Evolutionary conservation across 495 filamentous ascomycete genomes (phyloP), one percentile per base, ranked within the genome.

Genomic region (Neurospora sp.): DNA sequence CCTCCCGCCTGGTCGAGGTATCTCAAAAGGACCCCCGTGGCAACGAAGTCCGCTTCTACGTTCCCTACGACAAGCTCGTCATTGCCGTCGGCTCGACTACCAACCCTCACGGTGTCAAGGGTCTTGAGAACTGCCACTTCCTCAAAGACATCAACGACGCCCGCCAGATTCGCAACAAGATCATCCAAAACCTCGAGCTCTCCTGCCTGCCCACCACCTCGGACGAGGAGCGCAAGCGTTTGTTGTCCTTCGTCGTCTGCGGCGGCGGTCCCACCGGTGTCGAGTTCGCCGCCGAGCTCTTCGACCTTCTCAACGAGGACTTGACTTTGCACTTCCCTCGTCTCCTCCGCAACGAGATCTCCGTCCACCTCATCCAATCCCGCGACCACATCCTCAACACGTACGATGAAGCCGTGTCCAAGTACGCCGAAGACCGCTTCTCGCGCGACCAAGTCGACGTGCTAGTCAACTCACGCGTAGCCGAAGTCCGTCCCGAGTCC

Each of bases 31-130:
- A 93, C 73, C 81, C 86, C n/a, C 82, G 84, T 73, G 96, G 96
- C 10, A 82, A 91, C 65, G 87, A 88, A 76, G 84, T 89, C 73
- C 84, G 88, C 45, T 98, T 99, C 82, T 99, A 99, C 84, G 83
- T 99, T 2, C 96, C 96, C 0, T 99, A 99, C 76, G 96, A 99
- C 79, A 99, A 99, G 84, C 86, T 99, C n/a, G 93, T 99, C 22
- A 85, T 99, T 76, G 94, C 89, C 72, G 94, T 98, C 71, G 96
- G 96, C 35, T 97, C 94, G 40, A 88, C 91, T 37, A 96, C 94
- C 7, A 98, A 98, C 79, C 90, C 96, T 3, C 96, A 99, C 80
- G 96, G 96, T 70, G 96, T 99, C 71, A 93, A 96, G 79, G 96
- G 96, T 3, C 88, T 99, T 14, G 93, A 99, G 74, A 84, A 99